Evolutionary conservation across 2,329 filamentous ascomycete species (phyloP).

Genomic region (Diplodia intermedia): DNA sequence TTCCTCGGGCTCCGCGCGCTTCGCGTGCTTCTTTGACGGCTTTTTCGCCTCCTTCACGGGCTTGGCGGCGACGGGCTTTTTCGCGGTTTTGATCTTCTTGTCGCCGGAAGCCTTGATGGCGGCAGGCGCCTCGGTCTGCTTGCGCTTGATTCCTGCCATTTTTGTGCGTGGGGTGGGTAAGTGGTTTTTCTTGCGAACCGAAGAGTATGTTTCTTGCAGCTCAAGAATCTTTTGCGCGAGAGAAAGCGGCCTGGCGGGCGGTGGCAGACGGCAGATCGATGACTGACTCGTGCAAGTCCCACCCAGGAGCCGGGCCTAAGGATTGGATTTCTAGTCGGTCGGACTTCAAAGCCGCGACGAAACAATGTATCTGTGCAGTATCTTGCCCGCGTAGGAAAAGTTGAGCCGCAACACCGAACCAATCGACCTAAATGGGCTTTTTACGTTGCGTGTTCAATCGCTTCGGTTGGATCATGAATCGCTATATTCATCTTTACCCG

Average conservation of each 20-base stretch:
- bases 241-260: slow-evolving; percentile 21
- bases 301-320: neutral
- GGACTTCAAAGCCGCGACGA: neutral
- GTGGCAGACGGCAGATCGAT: slow-evolving; percentile 8
- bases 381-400: neutral
- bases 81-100: slow-evolving; percentile 52
- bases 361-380: neutral
- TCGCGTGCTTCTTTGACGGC: slow-evolving; percentile 40
- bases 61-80: slow-evolving; percentile 36
- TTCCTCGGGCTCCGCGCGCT: slow-evolving; percentile 41
- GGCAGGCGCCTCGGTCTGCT: slow-evolving; percentile 41
- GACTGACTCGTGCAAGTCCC: slow-evolving; percentile 20
- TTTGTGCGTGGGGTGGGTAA: neutral
- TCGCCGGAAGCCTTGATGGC: slow-evolving; percentile 35
- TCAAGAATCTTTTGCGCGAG: slow-evolving; percentile 21
- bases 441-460: neutral
- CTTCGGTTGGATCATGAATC: neutral
- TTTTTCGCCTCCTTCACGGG: slow-evolving; percentile 42
- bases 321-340: neutral
- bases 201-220: slow-evolving; percentile 20
- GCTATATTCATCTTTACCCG: neutral
- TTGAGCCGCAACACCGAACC: neutral
- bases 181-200: too few species aligned
- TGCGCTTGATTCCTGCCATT: slow-evolving; percentile 51
- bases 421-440: neutral